Evolutionary conservation across 2,329 filamentous ascomycete genomes (phyloP), one percentile per base, ranked within the genome.

Genomic region (Aspergillus sp.): DNA sequence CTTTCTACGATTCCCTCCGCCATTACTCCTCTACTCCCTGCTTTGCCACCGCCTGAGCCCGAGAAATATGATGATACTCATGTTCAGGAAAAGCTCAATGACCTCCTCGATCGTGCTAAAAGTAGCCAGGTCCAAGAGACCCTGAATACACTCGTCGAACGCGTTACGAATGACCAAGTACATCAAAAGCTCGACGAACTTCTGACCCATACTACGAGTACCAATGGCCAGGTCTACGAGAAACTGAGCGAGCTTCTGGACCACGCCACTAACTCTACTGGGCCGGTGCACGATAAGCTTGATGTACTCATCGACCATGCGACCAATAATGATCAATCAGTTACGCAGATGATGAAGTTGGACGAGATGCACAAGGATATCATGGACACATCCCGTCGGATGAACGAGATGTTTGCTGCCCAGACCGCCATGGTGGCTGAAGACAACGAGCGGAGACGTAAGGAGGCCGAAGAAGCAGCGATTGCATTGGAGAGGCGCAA

Each of bases 351-450:
- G 49, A 89, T 90, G 63, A 90, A 91, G 23, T 84, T 99, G 5
- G 92, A 97, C 66, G 86, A 92, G 74, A 95, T 98, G 54, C 92
- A 97, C 70, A 84, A 90, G 65, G 90, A 96, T 67, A 92, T 99
- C 59, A 86, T 91, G 73, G 84, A 88, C 61, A 96, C 92, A 1
- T 92, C 94, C 1, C 86, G 88, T 19, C 92, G 96, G 71, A 88
- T 99, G 57, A 89, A 90, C 2, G 86, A 89, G 44, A 96, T 97
- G 71, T 72, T 75, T 54, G 68, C 64, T 11, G 66, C 70, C 5
- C 73, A 75, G 59, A 70, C 71, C 13, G 65, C 63, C 15, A 60
- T 74, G 72, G 85, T 98, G 19, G 84, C 88, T 2, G 85, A 94
- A 63, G 90, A 93, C 42, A 88, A 92, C 62, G 90, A 95, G 64